These are phyloP conservation scores for Lactifluus subvellereus DNA, from an alignment of 768 basidiomycete genomes.

Conservation along the genomic window DNA sequence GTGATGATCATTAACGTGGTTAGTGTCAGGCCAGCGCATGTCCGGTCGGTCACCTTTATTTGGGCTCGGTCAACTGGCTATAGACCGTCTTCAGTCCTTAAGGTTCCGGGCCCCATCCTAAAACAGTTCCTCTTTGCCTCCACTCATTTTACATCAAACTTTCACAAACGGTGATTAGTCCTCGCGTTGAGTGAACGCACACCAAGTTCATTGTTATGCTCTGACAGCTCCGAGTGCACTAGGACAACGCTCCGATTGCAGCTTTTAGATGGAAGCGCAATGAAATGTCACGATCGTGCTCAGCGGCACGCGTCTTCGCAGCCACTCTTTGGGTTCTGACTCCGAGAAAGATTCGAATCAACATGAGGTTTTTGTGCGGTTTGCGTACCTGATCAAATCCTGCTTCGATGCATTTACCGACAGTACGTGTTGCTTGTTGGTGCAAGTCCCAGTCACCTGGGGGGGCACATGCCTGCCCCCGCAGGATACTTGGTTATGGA, in stretches of 20 bases:
- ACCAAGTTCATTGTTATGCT: background rate
- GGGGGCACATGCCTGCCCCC: background rate
- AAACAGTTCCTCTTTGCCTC: background rate
- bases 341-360: background rate
- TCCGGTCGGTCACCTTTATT: background rate
- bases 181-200: background rate
- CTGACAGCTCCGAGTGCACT: background rate
- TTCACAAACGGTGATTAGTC: background rate
- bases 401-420: background rate
- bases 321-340: no score
- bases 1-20: background rate
- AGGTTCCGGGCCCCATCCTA: no score
- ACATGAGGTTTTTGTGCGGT: background rate
- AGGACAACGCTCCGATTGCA: no score
- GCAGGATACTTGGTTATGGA: background rate
- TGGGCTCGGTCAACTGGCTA: background rate
- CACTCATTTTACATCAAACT: background rate
- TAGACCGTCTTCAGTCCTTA: no score
- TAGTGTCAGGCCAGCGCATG: background rate
- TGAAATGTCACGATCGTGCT: background rate
- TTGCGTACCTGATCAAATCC: background rate
- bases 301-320: background rate
- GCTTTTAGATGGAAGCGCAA: background rate
- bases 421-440: no score
- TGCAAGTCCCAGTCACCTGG: no score